Evolutionary conservation across 1,284 basidiomycete genomes (phyloP).

Genomic region (Vanrija sp.): DNA sequence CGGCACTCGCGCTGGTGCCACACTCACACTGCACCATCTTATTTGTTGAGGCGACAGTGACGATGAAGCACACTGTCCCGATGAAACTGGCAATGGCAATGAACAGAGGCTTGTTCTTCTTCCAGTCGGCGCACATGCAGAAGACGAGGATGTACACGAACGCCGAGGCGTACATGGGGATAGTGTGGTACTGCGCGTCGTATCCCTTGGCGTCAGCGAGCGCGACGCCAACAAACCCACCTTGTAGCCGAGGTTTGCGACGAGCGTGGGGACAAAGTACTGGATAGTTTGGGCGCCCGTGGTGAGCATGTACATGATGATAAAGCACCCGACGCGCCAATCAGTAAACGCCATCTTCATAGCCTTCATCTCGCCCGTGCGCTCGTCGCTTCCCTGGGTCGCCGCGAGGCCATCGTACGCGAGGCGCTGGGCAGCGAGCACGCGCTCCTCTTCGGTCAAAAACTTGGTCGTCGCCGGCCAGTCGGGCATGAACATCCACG

Average conservation of each 20-base stretch:
- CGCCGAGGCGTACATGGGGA: conserved; percentile 49
- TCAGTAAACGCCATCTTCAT: conserved; percentile 42
- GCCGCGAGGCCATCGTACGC: conserved; percentile 47
- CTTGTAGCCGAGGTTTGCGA: conserved; percentile 34
- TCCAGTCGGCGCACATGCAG: conserved; percentile 50
- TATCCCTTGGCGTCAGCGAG: conserved; percentile 24
- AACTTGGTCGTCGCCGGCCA: conserved; percentile 50
- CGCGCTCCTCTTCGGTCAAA: conserved; percentile 48
- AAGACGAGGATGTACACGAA: conserved; percentile 48
- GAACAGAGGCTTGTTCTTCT: conserved; percentile 48
- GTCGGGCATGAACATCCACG: conserved; percentile 44
- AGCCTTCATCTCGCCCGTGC: conserved; percentile 45
- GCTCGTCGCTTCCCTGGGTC: conserved; percentile 30
- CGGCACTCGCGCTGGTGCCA: not conserved
- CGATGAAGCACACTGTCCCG: conserved; percentile 49
- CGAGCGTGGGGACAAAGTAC: conserved; percentile 52
- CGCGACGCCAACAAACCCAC: not conserved
- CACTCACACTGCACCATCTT: conserved; percentile 44
- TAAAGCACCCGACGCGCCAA: conserved; percentile 42
- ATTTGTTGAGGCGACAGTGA: conserved; percentile 43
- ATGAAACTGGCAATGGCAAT: conserved; percentile 38
- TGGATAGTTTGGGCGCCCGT: conserved; percentile 53
- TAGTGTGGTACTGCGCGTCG: conserved; percentile 52
- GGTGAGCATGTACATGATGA: conserved; percentile 49
- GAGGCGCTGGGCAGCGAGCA: conserved; percentile 50